These are phyloP conservation scores for Boechera stricta DNA, from an alignment of 345 rosid genomes.

Conservation along the genomic window DNA sequence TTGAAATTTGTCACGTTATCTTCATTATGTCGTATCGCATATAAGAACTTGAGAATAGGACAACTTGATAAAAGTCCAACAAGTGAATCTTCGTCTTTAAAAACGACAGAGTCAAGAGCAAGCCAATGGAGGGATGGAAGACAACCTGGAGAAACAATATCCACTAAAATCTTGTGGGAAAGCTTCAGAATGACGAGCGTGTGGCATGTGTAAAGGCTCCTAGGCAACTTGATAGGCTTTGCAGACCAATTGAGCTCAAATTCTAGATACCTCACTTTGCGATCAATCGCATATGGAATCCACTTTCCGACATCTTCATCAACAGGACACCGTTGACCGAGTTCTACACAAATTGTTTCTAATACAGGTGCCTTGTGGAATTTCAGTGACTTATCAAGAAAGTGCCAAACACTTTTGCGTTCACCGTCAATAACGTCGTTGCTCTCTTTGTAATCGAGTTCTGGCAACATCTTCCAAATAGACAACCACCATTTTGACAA, in stretches of 20 bases:
- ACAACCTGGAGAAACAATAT: not conserved
- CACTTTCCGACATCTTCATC: not conserved
- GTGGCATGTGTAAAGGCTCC: not conserved
- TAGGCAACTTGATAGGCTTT: not conserved
- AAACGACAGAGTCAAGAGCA: not conserved
- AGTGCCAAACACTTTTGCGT: not conserved
- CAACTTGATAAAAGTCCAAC: not conserved
- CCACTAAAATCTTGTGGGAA: not conserved
- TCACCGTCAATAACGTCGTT: not conserved
- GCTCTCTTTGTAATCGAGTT: not conserved
- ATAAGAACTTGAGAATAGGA: not conserved
- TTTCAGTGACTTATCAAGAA: not conserved
- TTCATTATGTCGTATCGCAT: not conserved
- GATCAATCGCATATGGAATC: not conserved
- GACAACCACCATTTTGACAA: not conserved
- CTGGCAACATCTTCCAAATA: not conserved
- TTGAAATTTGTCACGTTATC: conserved; percentile 2
- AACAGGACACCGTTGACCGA: not conserved
- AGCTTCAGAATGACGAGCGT: not conserved
- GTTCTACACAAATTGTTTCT: not conserved
- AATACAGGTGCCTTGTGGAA: not conserved
- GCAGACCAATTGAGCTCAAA: not conserved
- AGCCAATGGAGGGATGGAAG: not conserved
- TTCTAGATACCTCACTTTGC: not conserved
- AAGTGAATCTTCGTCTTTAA: not conserved